A percentile compares a stretch with the other conserved stretches of the same genome.
phyloP scores from a whole-genome alignment of 1,284 basidiomycete genomes.

The Hemileia vastatrix region DNA sequence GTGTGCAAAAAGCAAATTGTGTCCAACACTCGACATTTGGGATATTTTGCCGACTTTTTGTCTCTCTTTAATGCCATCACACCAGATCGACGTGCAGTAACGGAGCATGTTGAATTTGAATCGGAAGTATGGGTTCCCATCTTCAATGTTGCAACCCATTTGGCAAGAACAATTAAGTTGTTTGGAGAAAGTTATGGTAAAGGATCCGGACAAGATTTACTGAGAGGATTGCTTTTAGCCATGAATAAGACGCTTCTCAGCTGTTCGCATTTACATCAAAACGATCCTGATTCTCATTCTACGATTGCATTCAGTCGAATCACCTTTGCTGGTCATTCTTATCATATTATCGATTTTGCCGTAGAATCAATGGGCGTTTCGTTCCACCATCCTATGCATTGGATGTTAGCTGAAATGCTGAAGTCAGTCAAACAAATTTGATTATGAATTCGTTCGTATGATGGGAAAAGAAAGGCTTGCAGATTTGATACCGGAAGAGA shows the following conservation, averaged over 20 bases:
- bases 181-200: slow-evolving; percentile 68
- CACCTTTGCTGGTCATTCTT: slow-evolving; percentile 58
- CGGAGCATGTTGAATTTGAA: slow-evolving; percentile 81
- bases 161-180: slow-evolving; percentile 73
- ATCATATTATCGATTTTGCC: slow-evolving; percentile 61
- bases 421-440: no score
- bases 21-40: no score
- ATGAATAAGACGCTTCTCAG: no score
- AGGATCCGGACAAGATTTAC: no score
- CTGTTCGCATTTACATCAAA: no score
- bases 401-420: slow-evolving; percentile 79
- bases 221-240: no score
- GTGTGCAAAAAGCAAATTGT: slow-evolving; percentile 27
- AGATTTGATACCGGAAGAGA: no score
- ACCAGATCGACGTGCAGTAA: slow-evolving; percentile 67
- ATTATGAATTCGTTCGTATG: no score
- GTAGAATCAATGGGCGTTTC: no score
- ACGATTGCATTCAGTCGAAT: slow-evolving; percentile 57
- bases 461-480: no score
- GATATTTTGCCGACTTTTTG: no score
- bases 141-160: slow-evolving; percentile 78
- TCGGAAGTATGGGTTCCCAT: slow-evolving; percentile 86
- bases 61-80: slow-evolving; percentile 86
- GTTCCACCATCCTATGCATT: slow-evolving; percentile 89
- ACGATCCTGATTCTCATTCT: no score